Evolutionary conservation across 2,329 filamentous ascomycete species (phyloP), one percentile per base, ranked within the genome.

Genomic region (Beauveria pseudobassiana): DNA sequence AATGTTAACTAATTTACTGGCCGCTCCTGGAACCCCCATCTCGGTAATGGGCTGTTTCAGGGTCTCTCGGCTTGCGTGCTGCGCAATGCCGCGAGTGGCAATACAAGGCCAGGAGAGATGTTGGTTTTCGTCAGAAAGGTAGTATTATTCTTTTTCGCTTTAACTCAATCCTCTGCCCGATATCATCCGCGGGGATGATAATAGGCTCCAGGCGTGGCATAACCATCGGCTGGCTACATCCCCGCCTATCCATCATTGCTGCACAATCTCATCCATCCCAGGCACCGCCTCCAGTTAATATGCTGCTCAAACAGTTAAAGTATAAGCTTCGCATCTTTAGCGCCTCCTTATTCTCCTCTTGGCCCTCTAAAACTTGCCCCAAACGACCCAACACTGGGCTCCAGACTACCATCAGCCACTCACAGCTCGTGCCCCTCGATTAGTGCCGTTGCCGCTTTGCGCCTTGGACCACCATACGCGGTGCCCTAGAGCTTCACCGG

Each of bases 241-340:
- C 43, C 20, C 20, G n/a, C n/a, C 54, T n/a, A 40, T 26, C 10
- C 24, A 42, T 46, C 40, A 48, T 52, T n/a, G 49, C 42, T 8
- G 54, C 28, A 30, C 28, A 38, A 48, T 28, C 3, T 12, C 52
- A 45, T 45, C 53, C 22, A 45, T 34, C 42, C 18, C 53, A 56
- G 54, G 54, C 54, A 57, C 54, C 24, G 28, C 54, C 26, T 57
- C 54, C 54, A 48, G 26, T 48, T 57, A 38, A 9, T 48, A 48
- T 48, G 43, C 54, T 38, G 40, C 30, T 50, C 22, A 48, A 58
- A 40, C 46, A 50, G 16, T 34, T 30, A 58, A 49, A 58, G 20
- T 58, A 58, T 58, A 58, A 58, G 45, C 28, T 58, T 58, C 57
- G 12, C 34, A 16, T 38, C 28, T 43, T 14, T 59, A 59, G 57